Conservation (phyloP, 345 rosid species). For the Clarkia xantiana region DNA sequence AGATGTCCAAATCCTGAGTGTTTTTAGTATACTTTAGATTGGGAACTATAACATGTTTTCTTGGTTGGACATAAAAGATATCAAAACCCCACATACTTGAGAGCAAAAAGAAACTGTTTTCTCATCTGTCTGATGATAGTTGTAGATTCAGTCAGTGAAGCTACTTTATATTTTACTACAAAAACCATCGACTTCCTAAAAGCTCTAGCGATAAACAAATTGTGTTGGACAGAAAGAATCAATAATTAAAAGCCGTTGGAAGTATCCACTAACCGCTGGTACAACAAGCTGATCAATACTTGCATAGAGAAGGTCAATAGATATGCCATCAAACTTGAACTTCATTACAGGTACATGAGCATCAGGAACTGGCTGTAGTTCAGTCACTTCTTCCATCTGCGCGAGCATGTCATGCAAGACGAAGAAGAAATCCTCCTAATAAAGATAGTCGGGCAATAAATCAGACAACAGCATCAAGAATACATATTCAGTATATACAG, state of each 20-base stretch:
- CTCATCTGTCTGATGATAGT: too few species aligned
- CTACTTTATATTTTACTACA: too few species aligned
- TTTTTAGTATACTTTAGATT: too few species aligned
- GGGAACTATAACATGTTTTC: too few species aligned
- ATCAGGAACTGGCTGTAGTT: constrained; percentile 86
- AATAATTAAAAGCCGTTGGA: background rate
- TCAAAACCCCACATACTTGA: too few species aligned
- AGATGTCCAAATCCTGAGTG: constrained; percentile 72
- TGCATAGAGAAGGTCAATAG: constrained; percentile 94
- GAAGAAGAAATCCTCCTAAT: constrained; percentile 77
- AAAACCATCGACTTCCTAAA: too few species aligned
- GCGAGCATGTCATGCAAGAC: constrained; percentile 49
- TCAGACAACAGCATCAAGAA: background rate
- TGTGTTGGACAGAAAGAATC: too few species aligned
- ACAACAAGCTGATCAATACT: constrained; percentile 66
- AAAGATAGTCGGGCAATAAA: constrained; percentile 13
- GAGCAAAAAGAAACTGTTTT: too few species aligned
- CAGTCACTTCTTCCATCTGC: constrained; percentile 73
- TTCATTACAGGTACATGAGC: constrained; percentile 98
- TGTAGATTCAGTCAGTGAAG: too few species aligned
- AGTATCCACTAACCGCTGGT: constrained; percentile 50
- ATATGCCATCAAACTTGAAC: constrained; percentile 81
- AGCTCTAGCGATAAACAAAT: too few species aligned
- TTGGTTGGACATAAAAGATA: too few species aligned
- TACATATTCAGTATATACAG: background rate